phyloP scores from a whole-genome alignment of 768 basidiomycete species.

The Boletus subcaerulescens region DNA sequence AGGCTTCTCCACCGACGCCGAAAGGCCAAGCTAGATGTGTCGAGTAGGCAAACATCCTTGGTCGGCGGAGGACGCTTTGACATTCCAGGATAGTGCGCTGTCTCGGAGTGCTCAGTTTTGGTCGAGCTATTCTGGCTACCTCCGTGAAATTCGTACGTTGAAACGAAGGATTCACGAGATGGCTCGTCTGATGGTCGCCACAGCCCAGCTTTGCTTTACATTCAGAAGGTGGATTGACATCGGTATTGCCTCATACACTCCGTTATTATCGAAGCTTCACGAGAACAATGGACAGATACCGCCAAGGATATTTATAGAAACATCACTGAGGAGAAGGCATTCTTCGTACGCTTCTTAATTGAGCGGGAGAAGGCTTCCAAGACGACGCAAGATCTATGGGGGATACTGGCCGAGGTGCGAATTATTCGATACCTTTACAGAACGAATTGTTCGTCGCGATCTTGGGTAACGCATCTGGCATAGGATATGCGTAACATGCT shows the following conservation, averaged over 20 bases:
- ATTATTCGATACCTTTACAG: background rate
- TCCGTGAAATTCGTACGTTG: conserved; percentile 71
- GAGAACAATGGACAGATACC: conserved; percentile 39
- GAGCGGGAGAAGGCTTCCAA: conserved; percentile 41
- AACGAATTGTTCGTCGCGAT: background rate
- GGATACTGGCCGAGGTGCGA: conserved; percentile 25
- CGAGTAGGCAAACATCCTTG: conserved; percentile 36
- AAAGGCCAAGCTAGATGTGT: conserved; percentile 47
- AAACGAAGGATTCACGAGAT: conserved; percentile 8
- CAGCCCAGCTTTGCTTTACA: conserved; percentile 75
- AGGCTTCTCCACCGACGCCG: conserved; percentile 1
- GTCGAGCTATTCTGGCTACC: conserved; percentile 83
- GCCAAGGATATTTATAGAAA: conserved; percentile 69
- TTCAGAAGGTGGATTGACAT: conserved; percentile 75
- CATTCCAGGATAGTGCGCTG: conserved; percentile 48
- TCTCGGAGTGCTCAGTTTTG: conserved; percentile 79
- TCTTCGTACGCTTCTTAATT: conserved; percentile 45
- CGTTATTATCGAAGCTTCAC: conserved; percentile 9
- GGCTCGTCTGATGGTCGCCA: conserved; percentile 21
- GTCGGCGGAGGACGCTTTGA: conserved; percentile 3
- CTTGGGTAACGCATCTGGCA: background rate
- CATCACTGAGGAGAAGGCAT: conserved; percentile 54
- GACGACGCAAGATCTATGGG: conserved; percentile 30
- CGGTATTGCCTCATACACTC: conserved; percentile 39
- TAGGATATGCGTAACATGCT: conserved; percentile 32